Evolutionary conservation across 352 stramenopile genomes (phyloP).

Genomic region (Lagenidium sp.): DNA sequence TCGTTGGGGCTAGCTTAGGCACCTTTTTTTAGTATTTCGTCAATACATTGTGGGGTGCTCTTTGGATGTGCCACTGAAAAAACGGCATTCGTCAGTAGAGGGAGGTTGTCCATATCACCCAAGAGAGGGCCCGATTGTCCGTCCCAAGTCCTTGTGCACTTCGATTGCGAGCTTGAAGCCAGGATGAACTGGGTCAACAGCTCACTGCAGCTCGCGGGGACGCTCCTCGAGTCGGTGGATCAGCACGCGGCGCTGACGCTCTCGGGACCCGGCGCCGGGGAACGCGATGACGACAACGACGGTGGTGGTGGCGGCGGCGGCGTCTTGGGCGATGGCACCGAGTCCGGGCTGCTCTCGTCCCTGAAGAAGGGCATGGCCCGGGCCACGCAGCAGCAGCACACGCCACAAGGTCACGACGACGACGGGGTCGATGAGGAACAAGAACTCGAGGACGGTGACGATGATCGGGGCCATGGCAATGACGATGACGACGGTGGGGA

Average conservation of each 20-base stretch:
- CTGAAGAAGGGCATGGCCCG: slow-evolving; percentile 19
- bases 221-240: slow-evolving; percentile 79
- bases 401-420: slow-evolving; percentile 12
- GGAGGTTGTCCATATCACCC: too few relatives aligned
- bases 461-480: too few relatives aligned
- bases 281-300: slow-evolving; percentile 3
- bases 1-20: too few relatives aligned
- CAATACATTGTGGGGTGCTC: too few relatives aligned
- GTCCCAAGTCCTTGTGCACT: too few relatives aligned
- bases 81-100: too few relatives aligned
- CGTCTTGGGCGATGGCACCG: slow-evolving; percentile 16
- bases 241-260: slow-evolving; percentile 77
- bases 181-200: slow-evolving; percentile 82
- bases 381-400: slow-evolving; percentile 10
- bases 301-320: slow-evolving; percentile 7
- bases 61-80: too few relatives aligned
- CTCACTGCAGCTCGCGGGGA: slow-evolving; percentile 70
- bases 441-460: background rate
- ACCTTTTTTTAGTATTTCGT: too few relatives aligned
- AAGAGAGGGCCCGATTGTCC: too few relatives aligned
- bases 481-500: too few relatives aligned
- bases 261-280: slow-evolving; percentile 11
- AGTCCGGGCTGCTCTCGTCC: slow-evolving; percentile 18
- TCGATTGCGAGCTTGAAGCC: too few relatives aligned
- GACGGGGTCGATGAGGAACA: slow-evolving; percentile 8